Evolutionary conservation across 1,284 basidiomycete species (phyloP), one percentile per base, ranked within the genome.

Genomic region (Moniliophthora roreri): DNA sequence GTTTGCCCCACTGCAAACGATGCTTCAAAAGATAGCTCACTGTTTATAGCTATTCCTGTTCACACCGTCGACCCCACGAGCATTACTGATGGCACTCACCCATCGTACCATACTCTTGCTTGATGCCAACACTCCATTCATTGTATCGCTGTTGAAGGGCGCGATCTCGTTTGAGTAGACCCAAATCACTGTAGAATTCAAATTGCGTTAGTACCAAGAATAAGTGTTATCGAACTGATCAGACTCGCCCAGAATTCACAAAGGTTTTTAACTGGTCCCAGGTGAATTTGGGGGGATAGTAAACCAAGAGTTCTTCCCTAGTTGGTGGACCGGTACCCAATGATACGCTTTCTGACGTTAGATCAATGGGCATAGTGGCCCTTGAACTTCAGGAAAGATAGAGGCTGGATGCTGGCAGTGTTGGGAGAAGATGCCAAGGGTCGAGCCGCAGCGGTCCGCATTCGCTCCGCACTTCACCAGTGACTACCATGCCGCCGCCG

Each of bases 201-300:
- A 11, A 13, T 23, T 9, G 45, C 23, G 39, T 18, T 50, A 11
- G 47, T 34, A 18, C 20, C 44, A 34, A 36, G 40, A 40, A 39
- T 26, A 24, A 24, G 53, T 18, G 42, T 53, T 20, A 50, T 21
- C 35, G 46, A 44, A 46, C n/a, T 28, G 41, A n/a, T 54, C 61
- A 32, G 47, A 62, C 71, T 48, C 63, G 88, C 87, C 88, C 88
- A 52, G 87, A 86, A 63, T 85, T 87, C 48, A 91, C 77, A 59
- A 91, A 89, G 1, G 83, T 79, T 69, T 84, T 90, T 26, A 91
- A 70, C 62, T 91, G 83, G 8, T 69, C 60, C 86, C 87, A 91
- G 2, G 87, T 88, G 60, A 89, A 90, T 59, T 80, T 83, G 1
- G 85, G 76, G 4, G 87, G 86, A 63, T 91, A 91, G 62, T 87